Base-by-base conservation (phyloP, 129 eudicot species). In the Sambucus nigra region DNA sequence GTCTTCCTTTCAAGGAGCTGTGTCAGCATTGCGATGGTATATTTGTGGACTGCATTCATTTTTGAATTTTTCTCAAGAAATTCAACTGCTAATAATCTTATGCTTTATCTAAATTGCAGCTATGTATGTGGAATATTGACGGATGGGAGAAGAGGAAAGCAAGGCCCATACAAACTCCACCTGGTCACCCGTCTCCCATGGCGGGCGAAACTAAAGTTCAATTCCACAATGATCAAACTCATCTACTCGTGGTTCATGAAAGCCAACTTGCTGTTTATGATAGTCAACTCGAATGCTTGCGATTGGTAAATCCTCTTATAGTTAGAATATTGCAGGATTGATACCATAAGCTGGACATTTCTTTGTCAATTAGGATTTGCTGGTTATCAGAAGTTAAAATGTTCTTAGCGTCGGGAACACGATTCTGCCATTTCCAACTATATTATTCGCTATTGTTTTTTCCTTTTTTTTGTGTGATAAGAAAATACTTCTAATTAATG, bases 61-160 rank as follows among this genome's bases (percentile, higher is more conserved):
- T n/a, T 39, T n/a, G 25, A 7, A 45, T 49, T 25, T 1, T 16
- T 3, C 45, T 16, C 47, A 27, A 39, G 32, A 31, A 51, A 47
- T 49, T 5, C 18, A 59, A 28, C 15, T 31, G 13, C 49, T 68
- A 51, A 60, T 45, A n/a, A 3, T 56, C 20, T 25, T 25, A 26
- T 47, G 47, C 53, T 29, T 38, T 7, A n/a, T 47, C 19, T 50
- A 65, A 25, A 51, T 25, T 69, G 57, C 66, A 86, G 95, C 69
- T 86, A 21, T 81, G 81, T 56, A 57, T 78, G 47, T 86, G 95
- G 95, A 73, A 45, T 28, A 78, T 81, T 51, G 81, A 81, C 50
- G 92, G 81, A 31, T 86, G 95, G 95, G 95, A 81, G 65, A 86
- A 81, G 73, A 73, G 73, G 73, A 81, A 69, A 73, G 27, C 95